Conservation (phyloP, 2,329 filamentous ascomycete species). For the Botrytis porri region DNA sequence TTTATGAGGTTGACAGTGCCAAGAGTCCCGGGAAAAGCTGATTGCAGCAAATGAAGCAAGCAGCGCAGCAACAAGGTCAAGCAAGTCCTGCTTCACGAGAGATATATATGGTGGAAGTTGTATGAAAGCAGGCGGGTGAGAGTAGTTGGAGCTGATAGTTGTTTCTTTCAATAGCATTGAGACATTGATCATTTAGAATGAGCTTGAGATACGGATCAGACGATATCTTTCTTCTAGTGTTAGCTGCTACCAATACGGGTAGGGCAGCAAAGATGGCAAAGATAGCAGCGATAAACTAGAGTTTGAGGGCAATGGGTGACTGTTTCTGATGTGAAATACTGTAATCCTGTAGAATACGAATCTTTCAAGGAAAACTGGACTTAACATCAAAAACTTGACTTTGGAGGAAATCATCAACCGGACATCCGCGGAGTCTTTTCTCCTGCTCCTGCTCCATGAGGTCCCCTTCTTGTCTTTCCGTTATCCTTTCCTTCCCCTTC, state of each 20-base stretch:
- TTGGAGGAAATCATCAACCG: neutral
- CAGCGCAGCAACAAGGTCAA: neutral
- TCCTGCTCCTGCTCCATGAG: neutral
- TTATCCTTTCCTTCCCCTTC: neutral
- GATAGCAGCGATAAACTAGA: neutral
- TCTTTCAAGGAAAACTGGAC: neutral
- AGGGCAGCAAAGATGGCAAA: neutral
- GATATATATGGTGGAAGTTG: neutral
- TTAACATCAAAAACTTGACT: neutral
- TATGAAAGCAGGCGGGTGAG: neutral
- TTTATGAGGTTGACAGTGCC: neutral
- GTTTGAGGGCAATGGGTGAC: neutral
- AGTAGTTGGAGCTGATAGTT: neutral
- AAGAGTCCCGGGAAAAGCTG: neutral
- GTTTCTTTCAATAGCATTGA: neutral
- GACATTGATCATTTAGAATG: neutral
- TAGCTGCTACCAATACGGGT: neutral
- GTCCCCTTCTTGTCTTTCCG: neutral
- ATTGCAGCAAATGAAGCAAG: neutral
- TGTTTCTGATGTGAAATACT: neutral
- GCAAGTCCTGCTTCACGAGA: neutral
- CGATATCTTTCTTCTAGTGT: neutral
- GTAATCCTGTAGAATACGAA: neutral
- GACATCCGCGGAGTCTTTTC: neutral
- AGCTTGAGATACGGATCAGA: neutral